Percentiles rank a stretch among this genome's conserved stretches.
phyloP scores from a whole-genome alignment of 345 rosid species.

The Punica granatum region DNA sequence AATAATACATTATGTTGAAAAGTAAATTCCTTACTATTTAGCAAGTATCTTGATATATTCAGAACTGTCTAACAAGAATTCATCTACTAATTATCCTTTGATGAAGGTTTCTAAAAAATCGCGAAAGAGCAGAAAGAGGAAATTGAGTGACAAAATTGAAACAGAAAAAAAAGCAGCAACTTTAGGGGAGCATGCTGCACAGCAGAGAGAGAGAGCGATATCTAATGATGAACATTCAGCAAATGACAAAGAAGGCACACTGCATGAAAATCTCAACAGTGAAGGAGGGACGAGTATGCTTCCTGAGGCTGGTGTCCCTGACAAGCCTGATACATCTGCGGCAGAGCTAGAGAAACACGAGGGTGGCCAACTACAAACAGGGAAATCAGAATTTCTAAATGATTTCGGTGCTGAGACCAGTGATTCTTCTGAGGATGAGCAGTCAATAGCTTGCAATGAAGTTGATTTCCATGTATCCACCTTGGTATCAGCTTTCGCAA shows the following conservation, averaged over 20 bases:
- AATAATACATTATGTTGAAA: neutral
- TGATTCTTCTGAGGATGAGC: constrained; percentile 68
- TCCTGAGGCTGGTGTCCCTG: constrained; percentile 23
- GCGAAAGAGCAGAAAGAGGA: constrained; percentile 60
- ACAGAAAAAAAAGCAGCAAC: constrained; percentile 22
- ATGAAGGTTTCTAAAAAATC: constrained; percentile 79
- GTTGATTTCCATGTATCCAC: constrained; percentile 87
- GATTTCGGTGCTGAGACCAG: constrained; percentile 41
- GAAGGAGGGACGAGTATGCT: constrained; percentile 10
- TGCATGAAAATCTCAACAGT: constrained; percentile 18
- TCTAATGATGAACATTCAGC: constrained; percentile 23
- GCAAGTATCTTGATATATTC: too few relatives aligned
- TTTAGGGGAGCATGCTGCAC: constrained; percentile 26
- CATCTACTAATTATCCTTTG: neutral
- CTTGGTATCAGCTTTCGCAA: constrained; percentile 70
- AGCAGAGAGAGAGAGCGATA: constrained; percentile 25
- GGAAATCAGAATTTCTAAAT: constrained; percentile 25
- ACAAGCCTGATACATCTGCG: constrained; percentile 17
- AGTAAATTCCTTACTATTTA: too few relatives aligned
- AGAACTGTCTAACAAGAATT: too few relatives aligned
- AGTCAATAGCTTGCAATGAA: constrained; percentile 47
- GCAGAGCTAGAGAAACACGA: constrained; percentile 21
- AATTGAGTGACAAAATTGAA: constrained; percentile 29
- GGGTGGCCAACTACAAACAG: constrained; percentile 24
- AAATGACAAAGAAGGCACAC: constrained; percentile 22